Conservation (phyloP, 805 yeast species). For the Metschnikowia lunata region DNA sequence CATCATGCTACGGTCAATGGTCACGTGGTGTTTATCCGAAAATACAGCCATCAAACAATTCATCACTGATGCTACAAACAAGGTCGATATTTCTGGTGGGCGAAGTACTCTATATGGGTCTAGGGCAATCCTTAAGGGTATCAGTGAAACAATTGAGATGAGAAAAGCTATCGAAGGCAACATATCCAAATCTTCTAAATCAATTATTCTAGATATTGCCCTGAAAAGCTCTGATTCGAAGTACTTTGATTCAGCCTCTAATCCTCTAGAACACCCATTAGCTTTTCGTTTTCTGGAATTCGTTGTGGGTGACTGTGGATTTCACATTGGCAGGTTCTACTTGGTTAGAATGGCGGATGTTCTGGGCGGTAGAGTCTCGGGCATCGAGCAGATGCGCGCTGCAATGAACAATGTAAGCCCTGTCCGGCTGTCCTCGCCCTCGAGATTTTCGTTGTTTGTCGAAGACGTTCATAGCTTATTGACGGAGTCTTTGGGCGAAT, state of each 20-base stretch:
- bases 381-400: conserved; percentile 31
- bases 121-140: conserved; percentile 34
- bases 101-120: conserved; percentile 35
- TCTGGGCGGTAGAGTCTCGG: conserved; percentile 33
- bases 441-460: conserved; percentile 38
- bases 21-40: conserved; percentile 33
- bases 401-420: conserved; percentile 14
- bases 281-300: conserved; percentile 32
- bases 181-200: conserved; percentile 15
- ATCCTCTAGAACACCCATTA: conserved; percentile 33
- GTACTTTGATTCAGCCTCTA: conserved; percentile 38
- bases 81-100: conserved; percentile 37
- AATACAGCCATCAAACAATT: conserved; percentile 28
- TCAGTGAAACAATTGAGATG: conserved; percentile 26
- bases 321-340: conserved; percentile 37
- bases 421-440: conserved; percentile 16
- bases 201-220: too few species aligned
- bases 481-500: conserved; percentile 21
- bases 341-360: conserved; percentile 34
- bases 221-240: not conserved
- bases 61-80: conserved; percentile 22
- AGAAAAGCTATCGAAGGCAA: conserved; percentile 31
- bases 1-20: conserved; percentile 32
- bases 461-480: conserved; percentile 37
- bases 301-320: conserved; percentile 39